Evolutionary conservation across 116 monocot species (phyloP).

Genomic region (Trichopus zeylanicus): DNA sequence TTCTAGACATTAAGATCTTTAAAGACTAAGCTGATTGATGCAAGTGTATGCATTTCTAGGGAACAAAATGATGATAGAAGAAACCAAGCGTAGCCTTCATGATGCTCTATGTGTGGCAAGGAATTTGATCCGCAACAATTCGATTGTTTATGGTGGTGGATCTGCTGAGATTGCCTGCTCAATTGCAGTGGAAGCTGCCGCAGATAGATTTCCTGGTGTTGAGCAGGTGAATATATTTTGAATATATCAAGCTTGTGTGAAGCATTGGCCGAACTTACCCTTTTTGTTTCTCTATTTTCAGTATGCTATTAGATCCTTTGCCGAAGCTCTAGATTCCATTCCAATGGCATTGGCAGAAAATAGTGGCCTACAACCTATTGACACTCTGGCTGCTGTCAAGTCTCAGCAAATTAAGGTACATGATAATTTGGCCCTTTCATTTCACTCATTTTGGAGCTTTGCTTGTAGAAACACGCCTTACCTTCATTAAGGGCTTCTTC

Average conservation of each 20-base stretch:
- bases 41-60: conserved; percentile 25
- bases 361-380: conserved; percentile 78
- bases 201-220: conserved; percentile 80
- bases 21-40: too few species aligned
- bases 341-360: conserved; percentile 89
- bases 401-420: conserved; percentile 86
- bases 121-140: conserved; percentile 89
- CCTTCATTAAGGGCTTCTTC: not conserved
- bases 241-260: not conserved
- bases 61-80: conserved; percentile 98
- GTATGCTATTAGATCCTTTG: conserved; percentile 69
- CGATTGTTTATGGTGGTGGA: conserved; percentile 96
- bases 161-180: conserved; percentile 95
- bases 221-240: conserved; percentile 60
- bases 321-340: conserved; percentile 54
- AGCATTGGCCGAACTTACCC: not conserved
- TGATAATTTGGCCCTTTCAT: not conserved
- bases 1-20: too few species aligned
- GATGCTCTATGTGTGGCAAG: conserved; percentile 94
- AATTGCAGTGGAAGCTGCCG: conserved; percentile 89
- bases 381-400: conserved; percentile 82
- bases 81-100: conserved; percentile 87
- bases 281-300: conserved; percentile 10
- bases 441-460: not conserved
- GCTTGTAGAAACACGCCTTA: not conserved